These are phyloP conservation scores for Candida tammaniensis DNA, from an alignment of 805 yeast genomes.

Conservation along the genomic window DNA sequence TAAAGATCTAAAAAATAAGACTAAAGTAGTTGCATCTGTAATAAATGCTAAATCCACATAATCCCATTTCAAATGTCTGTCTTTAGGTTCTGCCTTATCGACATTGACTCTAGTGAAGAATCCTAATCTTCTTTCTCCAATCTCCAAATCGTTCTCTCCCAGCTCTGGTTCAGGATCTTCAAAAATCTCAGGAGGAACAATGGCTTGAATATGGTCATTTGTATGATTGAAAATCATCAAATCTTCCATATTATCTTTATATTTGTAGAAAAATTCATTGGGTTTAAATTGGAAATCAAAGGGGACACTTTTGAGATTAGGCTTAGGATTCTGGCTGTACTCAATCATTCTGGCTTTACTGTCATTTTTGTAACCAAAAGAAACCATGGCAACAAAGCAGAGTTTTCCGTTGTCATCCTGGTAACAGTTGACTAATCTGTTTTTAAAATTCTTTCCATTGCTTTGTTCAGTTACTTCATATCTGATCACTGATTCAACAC, in stretches of 20 bases:
- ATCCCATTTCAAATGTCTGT: constrained; percentile 16
- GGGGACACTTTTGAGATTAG: constrained; percentile 22
- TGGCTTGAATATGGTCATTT: constrained; percentile 14
- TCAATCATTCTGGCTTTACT: constrained; percentile 13
- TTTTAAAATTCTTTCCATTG: constrained; percentile 35
- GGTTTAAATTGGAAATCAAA: constrained; percentile 31
- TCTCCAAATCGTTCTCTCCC: constrained; percentile 15
- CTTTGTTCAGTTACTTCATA: constrained; percentile 31
- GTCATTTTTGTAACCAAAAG: constrained; percentile 31
- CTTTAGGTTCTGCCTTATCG: constrained; percentile 19
- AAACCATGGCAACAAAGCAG: constrained; percentile 33
- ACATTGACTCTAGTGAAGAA: constrained; percentile 32
- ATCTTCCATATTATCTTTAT: constrained; percentile 18
- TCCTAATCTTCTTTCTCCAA: constrained; percentile 27
- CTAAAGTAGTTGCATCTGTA: constrained; percentile 32
- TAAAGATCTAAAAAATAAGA: constrained; percentile 25
- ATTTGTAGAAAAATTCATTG: constrained; percentile 24
- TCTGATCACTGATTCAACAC: constrained; percentile 23
- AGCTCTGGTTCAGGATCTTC: constrained; percentile 12
- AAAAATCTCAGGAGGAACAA: constrained; percentile 15
- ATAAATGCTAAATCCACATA: constrained; percentile 13
- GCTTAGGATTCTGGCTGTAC: constrained; percentile 14
- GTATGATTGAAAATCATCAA: constrained; percentile 23
- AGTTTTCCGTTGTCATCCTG: constrained; percentile 26
- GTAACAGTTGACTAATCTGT: constrained; percentile 29